A percentile compares a stretch with the other conserved stretches of the same genome.
Conservation (phyloP, 2,329 filamentous ascomycete species). For the Colletotrichum sp. region DNA sequence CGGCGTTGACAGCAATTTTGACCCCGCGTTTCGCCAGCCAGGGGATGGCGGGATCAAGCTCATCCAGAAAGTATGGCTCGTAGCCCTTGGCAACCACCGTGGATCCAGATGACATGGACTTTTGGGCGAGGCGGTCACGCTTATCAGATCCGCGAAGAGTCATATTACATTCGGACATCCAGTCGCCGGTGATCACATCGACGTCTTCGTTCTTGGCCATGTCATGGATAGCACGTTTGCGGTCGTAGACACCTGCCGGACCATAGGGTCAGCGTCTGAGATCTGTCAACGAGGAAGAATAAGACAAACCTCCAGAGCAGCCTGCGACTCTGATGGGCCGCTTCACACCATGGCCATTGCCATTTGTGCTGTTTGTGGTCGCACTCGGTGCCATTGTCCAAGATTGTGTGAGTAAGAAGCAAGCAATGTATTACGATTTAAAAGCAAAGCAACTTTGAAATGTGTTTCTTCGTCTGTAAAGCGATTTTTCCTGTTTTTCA, state of each 20-base stretch:
- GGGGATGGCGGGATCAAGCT: conserved; percentile 33
- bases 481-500: neutral
- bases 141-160: conserved; percentile 33
- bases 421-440: neutral
- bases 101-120: conserved; percentile 30
- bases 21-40: conserved; percentile 32
- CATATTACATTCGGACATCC: conserved; percentile 36
- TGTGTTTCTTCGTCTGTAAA: accelerated
- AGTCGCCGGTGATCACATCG: conserved; percentile 35
- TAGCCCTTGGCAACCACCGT: conserved; percentile 32
- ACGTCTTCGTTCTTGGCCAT: conserved; percentile 30
- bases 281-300: neutral
- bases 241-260: conserved; percentile 41
- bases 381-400: neutral
- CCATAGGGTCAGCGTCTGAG: neutral
- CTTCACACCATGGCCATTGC: neutral
- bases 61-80: conserved; percentile 45
- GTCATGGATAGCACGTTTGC: conserved; percentile 32
- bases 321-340: neutral
- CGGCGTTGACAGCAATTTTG: conserved; percentile 41
- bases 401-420: neutral
- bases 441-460: neutral
- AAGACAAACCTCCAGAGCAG: neutral
- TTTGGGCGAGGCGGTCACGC: conserved; percentile 26
- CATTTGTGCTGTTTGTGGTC: neutral